These are phyloP conservation scores for Chalciporus sp. DNA, from an alignment of 1,284 basidiomycete species.

Conservation along the genomic window DNA sequence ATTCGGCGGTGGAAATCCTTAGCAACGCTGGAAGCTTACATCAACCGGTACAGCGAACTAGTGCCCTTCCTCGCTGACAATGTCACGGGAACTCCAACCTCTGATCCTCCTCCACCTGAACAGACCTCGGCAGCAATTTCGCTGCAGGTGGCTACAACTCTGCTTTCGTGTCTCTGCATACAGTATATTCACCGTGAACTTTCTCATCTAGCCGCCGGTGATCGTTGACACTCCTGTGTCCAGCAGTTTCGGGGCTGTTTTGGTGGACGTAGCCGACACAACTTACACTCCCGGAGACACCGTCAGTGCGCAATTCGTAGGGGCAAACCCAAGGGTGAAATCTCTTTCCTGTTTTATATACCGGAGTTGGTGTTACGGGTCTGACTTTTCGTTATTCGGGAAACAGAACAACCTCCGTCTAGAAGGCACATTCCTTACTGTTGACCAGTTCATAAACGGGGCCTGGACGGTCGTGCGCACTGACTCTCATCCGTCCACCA, in stretches of 20 bases:
- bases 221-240: slow-evolving; percentile 61
- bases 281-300: slow-evolving; percentile 59
- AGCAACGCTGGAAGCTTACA: slow-evolving; percentile 80
- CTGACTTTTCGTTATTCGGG: neutral
- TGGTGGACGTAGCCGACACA: slow-evolving; percentile 57
- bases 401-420: slow-evolving; percentile 75
- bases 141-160: slow-evolving; percentile 48
- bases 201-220: slow-evolving; percentile 52
- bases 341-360: slow-evolving; percentile 2
- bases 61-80: slow-evolving; percentile 62
- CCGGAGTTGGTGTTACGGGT: neutral
- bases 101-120: slow-evolving; percentile 69
- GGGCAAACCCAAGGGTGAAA: slow-evolving; percentile 76
- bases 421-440: slow-evolving; percentile 72
- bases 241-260: slow-evolving; percentile 66
- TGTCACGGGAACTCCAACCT: slow-evolving; percentile 46
- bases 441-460: slow-evolving; percentile 56
- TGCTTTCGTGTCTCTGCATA: neutral
- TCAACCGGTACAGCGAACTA: slow-evolving; percentile 72
- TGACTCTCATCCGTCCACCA: slow-evolving; percentile 82
- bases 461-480: slow-evolving; percentile 64
- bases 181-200: neutral
- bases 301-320: slow-evolving; percentile 68
- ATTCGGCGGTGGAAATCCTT: neutral
- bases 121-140: slow-evolving; percentile 71